phyloP scores from a whole-genome alignment of 1,284 basidiomycete genomes.

The Coriolopsis trogii region DNA sequence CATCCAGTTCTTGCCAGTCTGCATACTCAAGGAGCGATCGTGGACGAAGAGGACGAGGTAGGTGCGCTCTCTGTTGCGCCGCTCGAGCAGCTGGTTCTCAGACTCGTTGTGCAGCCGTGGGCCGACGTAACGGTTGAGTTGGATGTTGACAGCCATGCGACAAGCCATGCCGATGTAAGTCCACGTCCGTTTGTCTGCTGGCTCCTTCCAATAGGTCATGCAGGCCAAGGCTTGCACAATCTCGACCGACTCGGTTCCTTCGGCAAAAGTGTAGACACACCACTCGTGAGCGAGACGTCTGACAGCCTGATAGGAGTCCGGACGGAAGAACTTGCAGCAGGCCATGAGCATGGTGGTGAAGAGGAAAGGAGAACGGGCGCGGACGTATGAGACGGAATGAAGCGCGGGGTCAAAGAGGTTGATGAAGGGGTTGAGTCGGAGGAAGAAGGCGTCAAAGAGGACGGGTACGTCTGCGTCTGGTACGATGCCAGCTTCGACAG shows the following conservation, averaged over 20 bases:
- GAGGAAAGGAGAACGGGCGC: conserved; percentile 73
- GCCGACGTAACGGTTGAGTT: conserved; percentile 67
- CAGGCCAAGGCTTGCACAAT: conserved; percentile 84
- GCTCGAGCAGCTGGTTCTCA: conserved; percentile 65
- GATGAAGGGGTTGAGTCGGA: conserved; percentile 83
- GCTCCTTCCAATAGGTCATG: conserved; percentile 86
- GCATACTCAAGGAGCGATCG: conserved; percentile 80
- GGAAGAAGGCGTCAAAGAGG: conserved; percentile 74
- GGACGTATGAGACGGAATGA: conserved; percentile 75
- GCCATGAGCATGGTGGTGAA: conserved; percentile 84
- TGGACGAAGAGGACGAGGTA: conserved; percentile 84
- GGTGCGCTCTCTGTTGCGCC: conserved; percentile 80
- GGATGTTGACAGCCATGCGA: conserved; percentile 82
- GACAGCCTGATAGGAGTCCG: conserved; percentile 66
- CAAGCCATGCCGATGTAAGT: conserved; percentile 86
- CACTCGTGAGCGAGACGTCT: conserved; percentile 72
- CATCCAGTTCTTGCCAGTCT: conserved; percentile 85
- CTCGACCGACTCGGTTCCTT: conserved; percentile 77
- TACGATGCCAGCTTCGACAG: conserved; percentile 68
- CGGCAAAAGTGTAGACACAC: conserved; percentile 74
- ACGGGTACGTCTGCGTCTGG: conserved; percentile 66
- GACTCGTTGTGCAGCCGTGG: conserved; percentile 59
- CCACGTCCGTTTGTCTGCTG: conserved; percentile 81
- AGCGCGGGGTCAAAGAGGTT: conserved; percentile 81
- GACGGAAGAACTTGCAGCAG: conserved; percentile 83